phyloP scores from a whole-genome alignment of 192 early-diverging fungal genomes.

The Umbelopsis ramanniana region DNA sequence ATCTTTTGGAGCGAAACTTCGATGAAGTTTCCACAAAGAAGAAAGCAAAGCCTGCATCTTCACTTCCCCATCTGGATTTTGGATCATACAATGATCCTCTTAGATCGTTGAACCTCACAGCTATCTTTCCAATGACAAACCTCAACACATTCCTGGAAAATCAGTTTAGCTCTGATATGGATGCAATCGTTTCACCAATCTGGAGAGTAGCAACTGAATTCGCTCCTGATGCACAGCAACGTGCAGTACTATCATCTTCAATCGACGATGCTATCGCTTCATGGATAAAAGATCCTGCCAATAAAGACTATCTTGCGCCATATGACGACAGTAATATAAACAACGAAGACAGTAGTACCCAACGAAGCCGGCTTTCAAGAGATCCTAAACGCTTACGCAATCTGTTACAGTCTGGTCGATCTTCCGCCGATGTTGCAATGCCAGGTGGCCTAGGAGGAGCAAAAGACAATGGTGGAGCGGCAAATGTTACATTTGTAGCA shows the following conservation, averaged over 20 bases:
- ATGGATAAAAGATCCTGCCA: slow-evolving; percentile 50
- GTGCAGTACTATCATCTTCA: slow-evolving; percentile 44
- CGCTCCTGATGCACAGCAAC: slow-evolving; percentile 43
- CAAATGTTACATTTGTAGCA: neutral
- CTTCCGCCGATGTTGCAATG: slow-evolving; percentile 31
- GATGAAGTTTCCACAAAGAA: slow-evolving; percentile 10
- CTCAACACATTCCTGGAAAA: slow-evolving; percentile 44
- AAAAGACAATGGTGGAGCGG: slow-evolving; percentile 14
- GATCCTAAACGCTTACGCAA: slow-evolving; percentile 22
- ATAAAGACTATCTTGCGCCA: slow-evolving; percentile 26
- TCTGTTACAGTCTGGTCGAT: slow-evolving; percentile 10
- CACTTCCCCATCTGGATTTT: slow-evolving; percentile 46
- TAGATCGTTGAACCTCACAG: slow-evolving; percentile 47
- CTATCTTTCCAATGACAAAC: slow-evolving; percentile 49
- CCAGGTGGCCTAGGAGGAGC: slow-evolving; percentile 26
- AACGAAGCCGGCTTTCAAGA: slow-evolving; percentile 3
- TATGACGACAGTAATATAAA: slow-evolving; percentile 27
- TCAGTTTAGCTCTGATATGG: slow-evolving; percentile 50
- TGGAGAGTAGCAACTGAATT: slow-evolving; percentile 50
- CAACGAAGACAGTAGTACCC: slow-evolving; percentile 13
- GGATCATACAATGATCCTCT: slow-evolving; percentile 61
- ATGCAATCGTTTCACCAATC: slow-evolving; percentile 50
- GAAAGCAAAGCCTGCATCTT: slow-evolving; percentile 8
- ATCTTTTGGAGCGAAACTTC: slow-evolving; percentile 14
- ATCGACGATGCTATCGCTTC: slow-evolving; percentile 51